Conservation (phyloP, 1,139 yeast species). For the Torulaspora pretoriensis region DNA sequence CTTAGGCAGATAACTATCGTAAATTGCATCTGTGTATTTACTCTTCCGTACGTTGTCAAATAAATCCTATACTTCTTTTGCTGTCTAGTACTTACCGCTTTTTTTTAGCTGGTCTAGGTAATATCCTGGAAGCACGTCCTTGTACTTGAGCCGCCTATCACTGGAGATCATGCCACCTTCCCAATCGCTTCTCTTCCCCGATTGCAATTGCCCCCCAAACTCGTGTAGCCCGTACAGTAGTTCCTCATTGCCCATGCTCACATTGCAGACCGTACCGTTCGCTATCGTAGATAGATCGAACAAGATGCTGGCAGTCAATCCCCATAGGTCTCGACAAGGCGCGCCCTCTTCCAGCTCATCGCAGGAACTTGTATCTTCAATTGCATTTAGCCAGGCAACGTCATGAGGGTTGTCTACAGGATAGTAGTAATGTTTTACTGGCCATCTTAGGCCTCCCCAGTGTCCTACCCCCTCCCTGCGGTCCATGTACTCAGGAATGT, state of each 20-base stretch:
- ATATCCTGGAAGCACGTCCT: slow-evolving; percentile 41
- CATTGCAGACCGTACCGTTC: slow-evolving; percentile 32
- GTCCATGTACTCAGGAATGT: slow-evolving; percentile 37
- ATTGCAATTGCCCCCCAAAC: slow-evolving; percentile 46
- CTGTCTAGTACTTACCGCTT: slow-evolving; percentile 11
- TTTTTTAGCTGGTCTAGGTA: slow-evolving; percentile 20
- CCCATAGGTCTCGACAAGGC: slow-evolving; percentile 73
- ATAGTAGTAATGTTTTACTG: slow-evolving; percentile 56
- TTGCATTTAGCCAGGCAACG: slow-evolving; percentile 57
- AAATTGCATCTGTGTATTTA: slow-evolving; percentile 6
- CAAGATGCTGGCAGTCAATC: slow-evolving; percentile 80
- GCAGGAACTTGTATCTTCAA: slow-evolving; percentile 55
- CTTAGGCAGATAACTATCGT: slow-evolving; percentile 17
- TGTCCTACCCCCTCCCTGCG: slow-evolving; percentile 34
- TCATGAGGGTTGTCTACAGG: slow-evolving; percentile 54
- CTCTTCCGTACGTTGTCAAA: slow-evolving; percentile 5
- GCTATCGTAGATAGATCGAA: slow-evolving; percentile 70
- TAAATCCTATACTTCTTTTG: slow-evolving; percentile 1
- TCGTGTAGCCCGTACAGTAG: slow-evolving; percentile 53
- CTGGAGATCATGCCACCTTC: slow-evolving; percentile 42
- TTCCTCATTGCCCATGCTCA: slow-evolving; percentile 58
- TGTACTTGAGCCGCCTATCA: slow-evolving; percentile 44
- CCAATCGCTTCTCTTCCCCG: slow-evolving; percentile 39
- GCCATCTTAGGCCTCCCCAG: slow-evolving; percentile 75
- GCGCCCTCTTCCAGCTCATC: slow-evolving; percentile 43